Conservation (phyloP, 2,329 filamentous ascomycete species). For the Pyricularia sp. region DNA sequence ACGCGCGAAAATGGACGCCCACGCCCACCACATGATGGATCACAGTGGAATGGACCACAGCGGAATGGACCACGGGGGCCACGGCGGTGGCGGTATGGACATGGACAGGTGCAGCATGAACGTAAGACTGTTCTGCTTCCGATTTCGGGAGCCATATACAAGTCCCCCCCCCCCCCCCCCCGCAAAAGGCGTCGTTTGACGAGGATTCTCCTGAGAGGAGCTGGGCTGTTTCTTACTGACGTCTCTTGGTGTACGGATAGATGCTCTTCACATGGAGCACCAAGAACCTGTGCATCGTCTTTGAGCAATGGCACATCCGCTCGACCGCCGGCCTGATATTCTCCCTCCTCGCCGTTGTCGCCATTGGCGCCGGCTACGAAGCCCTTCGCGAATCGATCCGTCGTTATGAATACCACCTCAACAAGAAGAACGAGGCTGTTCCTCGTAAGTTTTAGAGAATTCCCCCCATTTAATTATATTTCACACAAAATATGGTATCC, state of each 20-base stretch:
- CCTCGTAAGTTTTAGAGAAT: conserved; percentile 38
- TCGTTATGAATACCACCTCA: conserved; percentile 58
- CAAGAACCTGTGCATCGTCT: conserved; percentile 90
- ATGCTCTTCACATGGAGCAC: conserved; percentile 99
- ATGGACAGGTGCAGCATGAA: conserved; percentile 84
- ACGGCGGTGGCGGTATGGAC: conserved; percentile 28
- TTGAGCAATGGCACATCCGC: conserved; percentile 80
- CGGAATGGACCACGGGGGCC: conserved; percentile 30
- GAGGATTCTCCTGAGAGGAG: background rate
- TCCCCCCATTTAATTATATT: conserved; percentile 4
- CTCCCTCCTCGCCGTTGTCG: conserved; percentile 73
- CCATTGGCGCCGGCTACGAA: conserved; percentile 88
- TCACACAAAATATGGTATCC: background rate
- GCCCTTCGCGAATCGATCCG: conserved; percentile 69
- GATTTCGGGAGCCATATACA: background rate
- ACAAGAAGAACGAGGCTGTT: conserved; percentile 35
- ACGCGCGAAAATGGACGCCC: conserved; percentile 26
- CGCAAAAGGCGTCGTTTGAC: conserved; percentile 7
- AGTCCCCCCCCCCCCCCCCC: too few species aligned
- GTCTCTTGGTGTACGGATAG: background rate
- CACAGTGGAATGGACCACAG: conserved; percentile 31
- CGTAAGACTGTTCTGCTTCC: conserved; percentile 39
- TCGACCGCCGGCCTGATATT: conserved; percentile 65
- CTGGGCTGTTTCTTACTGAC: conserved; percentile 8
- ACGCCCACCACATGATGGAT: conserved; percentile 30